Evolutionary conservation across 1,139 yeast species (phyloP).

Genomic region (Diutina catenulata): DNA sequence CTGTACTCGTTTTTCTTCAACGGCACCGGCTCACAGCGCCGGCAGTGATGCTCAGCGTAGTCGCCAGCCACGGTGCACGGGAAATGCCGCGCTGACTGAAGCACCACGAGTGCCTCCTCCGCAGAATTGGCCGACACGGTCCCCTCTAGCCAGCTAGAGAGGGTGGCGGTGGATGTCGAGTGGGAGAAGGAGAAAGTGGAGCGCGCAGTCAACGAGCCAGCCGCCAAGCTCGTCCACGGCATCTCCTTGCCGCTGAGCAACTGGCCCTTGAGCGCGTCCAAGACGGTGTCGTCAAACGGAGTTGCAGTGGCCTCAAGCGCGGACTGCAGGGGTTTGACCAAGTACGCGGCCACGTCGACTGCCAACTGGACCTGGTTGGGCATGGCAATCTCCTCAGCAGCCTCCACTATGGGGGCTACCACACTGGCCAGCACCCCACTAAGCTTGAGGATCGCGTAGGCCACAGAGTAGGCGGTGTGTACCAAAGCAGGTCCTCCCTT

Average conservation of each 20-base stretch:
- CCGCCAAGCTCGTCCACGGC: neutral
- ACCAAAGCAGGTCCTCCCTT: neutral
- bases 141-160: neutral
- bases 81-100: neutral
- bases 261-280: no score
- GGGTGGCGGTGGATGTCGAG: neutral
- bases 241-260: neutral
- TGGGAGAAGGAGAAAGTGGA: neutral
- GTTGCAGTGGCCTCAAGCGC: no score
- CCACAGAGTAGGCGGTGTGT: neutral
- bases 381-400: neutral
- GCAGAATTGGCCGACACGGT: neutral
- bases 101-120: neutral
- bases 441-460: neutral
- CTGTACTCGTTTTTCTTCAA: no score
- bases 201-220: neutral
- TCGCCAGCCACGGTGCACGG: neutral
- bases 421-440: no score
- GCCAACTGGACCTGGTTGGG: neutral
- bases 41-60: neutral
- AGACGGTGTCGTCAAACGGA: no score
- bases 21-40: neutral
- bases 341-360: no score
- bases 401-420: neutral
- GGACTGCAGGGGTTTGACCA: no score